Percentiles rank a stretch among this genome's conserved stretches.
Conservation (phyloP, 768 basidiomycete species). For the Mycena sanguinolenta region DNA sequence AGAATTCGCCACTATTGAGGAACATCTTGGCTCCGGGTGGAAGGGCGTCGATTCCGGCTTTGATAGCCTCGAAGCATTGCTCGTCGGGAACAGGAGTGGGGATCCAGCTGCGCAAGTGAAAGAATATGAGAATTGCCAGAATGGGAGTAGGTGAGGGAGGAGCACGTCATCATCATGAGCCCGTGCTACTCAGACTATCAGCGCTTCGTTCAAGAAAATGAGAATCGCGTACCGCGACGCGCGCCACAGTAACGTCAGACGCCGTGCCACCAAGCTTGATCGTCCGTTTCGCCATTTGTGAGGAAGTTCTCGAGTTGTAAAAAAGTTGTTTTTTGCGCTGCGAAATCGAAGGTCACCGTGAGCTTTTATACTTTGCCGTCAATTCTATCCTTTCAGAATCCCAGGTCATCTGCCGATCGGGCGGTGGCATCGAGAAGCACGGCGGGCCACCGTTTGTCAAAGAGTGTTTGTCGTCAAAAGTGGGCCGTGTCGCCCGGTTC, state of each 20-base stretch:
- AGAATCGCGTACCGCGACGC: slow-evolving; percentile 51
- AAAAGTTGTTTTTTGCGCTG: too few relatives aligned
- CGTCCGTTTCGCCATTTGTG: slow-evolving; percentile 36
- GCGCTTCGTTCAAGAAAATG: not conserved
- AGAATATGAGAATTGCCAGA: not conserved
- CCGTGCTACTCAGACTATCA: slow-evolving; percentile 51
- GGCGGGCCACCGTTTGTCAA: too few relatives aligned
- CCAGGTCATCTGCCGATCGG: too few relatives aligned
- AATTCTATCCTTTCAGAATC: too few relatives aligned
- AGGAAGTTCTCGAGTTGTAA: too few relatives aligned
- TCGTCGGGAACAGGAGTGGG: slow-evolving; percentile 64
- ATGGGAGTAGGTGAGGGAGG: not conserved
- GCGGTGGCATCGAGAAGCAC: too few relatives aligned
- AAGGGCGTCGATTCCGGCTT: slow-evolving; percentile 58
- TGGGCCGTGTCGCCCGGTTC: too few relatives aligned
- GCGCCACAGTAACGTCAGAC: slow-evolving; percentile 51
- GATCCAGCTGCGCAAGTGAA: slow-evolving; percentile 51
- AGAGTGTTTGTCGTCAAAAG: too few relatives aligned
- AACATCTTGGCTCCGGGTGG: slow-evolving; percentile 61
- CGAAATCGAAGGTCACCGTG: too few relatives aligned
- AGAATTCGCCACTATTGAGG: slow-evolving; percentile 72
- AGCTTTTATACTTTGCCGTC: too few relatives aligned
- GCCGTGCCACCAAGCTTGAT: slow-evolving; percentile 55
- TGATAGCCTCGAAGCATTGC: slow-evolving; percentile 72
- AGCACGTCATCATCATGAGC: slow-evolving; percentile 71